Percentiles rank a stretch among this genome's conserved stretches.
Evolutionary conservation across 257 asterid genomes (phyloP).

Genomic region (Prunella vulgaris): DNA sequence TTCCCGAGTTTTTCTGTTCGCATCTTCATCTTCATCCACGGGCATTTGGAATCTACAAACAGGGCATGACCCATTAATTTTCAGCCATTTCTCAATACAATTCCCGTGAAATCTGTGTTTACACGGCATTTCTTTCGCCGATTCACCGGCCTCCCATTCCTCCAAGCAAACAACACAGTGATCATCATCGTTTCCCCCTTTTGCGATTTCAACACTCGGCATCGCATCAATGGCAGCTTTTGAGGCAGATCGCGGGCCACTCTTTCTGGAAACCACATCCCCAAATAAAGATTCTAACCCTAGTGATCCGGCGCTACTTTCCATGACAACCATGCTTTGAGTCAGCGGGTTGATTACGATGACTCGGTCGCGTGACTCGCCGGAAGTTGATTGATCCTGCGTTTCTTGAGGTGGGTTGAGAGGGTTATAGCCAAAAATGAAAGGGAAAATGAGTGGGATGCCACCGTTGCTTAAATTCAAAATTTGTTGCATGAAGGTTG

Average conservation of each 20-base stretch:
- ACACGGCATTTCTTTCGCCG: conserved; percentile 61
- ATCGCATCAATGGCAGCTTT: conserved; percentile 50
- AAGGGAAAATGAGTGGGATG: conserved; percentile 27
- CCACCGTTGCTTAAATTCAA: conserved; percentile 34
- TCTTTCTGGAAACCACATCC: conserved; percentile 20
- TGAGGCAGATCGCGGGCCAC: conserved; percentile 47
- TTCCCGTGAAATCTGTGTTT: conserved; percentile 51
- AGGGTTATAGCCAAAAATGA: conserved; percentile 26
- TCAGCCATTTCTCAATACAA: conserved; percentile 56
- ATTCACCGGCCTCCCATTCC: conserved; percentile 31
- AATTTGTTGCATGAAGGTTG: conserved; percentile 13
- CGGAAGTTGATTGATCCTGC: not conserved
- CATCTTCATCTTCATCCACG: conserved; percentile 31
- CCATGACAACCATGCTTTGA: conserved; percentile 36
- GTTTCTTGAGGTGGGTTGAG: conserved; percentile 20
- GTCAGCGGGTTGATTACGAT: conserved; percentile 37
- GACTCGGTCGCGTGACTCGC: conserved; percentile 23
- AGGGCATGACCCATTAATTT: conserved; percentile 52
- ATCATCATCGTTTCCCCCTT: conserved; percentile 1
- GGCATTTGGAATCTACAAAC: conserved; percentile 59
- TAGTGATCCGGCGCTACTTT: not conserved
- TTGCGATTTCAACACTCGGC: conserved; percentile 29
- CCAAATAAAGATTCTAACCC: conserved; percentile 19
- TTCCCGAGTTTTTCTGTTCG: not conserved
- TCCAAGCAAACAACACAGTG: conserved; percentile 55